Evolutionary conservation across 805 yeast genomes (phyloP).

Genomic region (Blastobotrys mokoenaii): DNA sequence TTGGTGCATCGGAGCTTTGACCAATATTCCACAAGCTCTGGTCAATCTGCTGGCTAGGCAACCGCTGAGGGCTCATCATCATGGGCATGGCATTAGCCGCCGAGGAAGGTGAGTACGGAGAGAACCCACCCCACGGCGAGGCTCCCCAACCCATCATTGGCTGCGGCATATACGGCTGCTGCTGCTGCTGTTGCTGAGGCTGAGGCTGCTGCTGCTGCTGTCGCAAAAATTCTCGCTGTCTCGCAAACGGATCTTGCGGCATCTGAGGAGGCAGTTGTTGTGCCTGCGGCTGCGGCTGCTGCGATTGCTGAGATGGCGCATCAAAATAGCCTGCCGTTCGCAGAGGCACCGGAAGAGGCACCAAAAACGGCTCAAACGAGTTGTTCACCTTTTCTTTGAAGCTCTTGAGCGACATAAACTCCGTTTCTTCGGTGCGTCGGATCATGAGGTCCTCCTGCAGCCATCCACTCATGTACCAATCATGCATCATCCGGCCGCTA

Average conservation of each 20-base stretch:
- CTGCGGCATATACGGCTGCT: too few relatives aligned
- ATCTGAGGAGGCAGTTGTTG: neutral
- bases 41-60: too few relatives aligned
- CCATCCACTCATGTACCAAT: constrained; percentile 60
- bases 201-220: neutral
- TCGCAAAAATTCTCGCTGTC: neutral
- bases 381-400: constrained; percentile 44
- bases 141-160: too few relatives aligned
- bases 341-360: constrained; percentile 30
- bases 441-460: constrained; percentile 46
- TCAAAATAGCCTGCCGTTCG: neutral
- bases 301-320: neutral
- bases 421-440: constrained; percentile 48
- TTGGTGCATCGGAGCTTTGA: too few relatives aligned
- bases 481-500: constrained; percentile 63
- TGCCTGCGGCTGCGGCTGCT: constrained; percentile 1
- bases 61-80: too few relatives aligned
- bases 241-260: neutral
- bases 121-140: too few relatives aligned
- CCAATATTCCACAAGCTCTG: too few relatives aligned
- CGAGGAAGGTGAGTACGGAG: too few relatives aligned
- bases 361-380: constrained; percentile 50
- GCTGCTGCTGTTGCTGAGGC: constrained; percentile 1
- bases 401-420: constrained; percentile 43
- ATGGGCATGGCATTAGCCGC: too few relatives aligned